Evolutionary conservation across 495 filamentous ascomycete species (phyloP).

Genomic region (Penicillium pulvis): DNA sequence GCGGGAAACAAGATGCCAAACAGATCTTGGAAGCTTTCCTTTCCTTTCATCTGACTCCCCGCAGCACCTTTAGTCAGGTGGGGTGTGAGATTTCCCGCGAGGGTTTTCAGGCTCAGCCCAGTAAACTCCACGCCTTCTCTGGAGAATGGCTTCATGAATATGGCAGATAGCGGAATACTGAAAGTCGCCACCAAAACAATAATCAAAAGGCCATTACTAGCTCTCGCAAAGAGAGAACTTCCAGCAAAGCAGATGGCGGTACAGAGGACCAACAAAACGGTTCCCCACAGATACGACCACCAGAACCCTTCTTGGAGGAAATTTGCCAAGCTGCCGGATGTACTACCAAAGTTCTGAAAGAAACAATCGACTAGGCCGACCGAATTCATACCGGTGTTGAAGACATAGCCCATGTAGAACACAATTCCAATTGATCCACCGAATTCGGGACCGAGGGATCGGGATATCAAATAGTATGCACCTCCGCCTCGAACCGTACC

Average conservation of each 20-base stretch:
- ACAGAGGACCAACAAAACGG: conserved; percentile 69
- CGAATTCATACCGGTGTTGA: conserved; percentile 89
- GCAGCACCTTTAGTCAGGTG: conserved; percentile 65
- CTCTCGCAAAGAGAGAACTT: conserved; percentile 76
- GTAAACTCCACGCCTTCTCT: conserved; percentile 71
- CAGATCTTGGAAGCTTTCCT: conserved; percentile 77
- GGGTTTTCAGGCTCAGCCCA: conserved; percentile 67
- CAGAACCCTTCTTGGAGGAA: conserved; percentile 72
- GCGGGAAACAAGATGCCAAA: conserved; percentile 89
- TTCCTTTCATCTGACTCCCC: conserved; percentile 64
- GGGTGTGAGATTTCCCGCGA: conserved; percentile 72
- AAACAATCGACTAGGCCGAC: conserved; percentile 86
- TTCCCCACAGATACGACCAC: conserved; percentile 80
- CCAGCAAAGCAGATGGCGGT: conserved; percentile 79
- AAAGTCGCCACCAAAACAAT: conserved; percentile 74
- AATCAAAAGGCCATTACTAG: conserved; percentile 76
- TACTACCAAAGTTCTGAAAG: conserved; percentile 69
- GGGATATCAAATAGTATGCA: conserved; percentile 87
- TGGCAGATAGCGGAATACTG: conserved; percentile 77
- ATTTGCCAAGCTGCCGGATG: conserved; percentile 58
- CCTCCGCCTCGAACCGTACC: conserved; percentile 87
- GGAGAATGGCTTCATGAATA: conserved; percentile 67
- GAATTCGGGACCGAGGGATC: conserved; percentile 85
- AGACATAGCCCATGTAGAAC: conserved; percentile 80
- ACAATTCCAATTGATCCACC: conserved; percentile 90